Conservation (phyloP, 257 asterid species). For the Solanum rostratum region DNA sequence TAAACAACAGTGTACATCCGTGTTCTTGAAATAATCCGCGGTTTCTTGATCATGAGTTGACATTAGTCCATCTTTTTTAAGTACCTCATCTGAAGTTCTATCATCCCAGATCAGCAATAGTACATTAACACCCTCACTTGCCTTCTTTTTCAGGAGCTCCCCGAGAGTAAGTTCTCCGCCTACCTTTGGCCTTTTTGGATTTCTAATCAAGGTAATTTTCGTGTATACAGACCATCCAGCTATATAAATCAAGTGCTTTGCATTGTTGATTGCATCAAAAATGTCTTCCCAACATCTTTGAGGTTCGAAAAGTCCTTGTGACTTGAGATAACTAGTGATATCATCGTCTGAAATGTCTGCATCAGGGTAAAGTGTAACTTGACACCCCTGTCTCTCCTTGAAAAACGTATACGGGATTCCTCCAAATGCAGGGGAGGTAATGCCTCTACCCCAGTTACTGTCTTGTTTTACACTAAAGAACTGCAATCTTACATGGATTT, state of each 20-base stretch:
- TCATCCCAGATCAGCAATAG: slow-evolving; percentile 87
- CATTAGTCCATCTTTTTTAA: slow-evolving; percentile 68
- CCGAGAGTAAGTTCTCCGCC: slow-evolving; percentile 56
- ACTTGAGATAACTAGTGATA: slow-evolving; percentile 17
- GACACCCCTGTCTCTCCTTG: slow-evolving; percentile 57
- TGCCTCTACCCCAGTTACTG: slow-evolving; percentile 62
- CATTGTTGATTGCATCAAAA: slow-evolving; percentile 46
- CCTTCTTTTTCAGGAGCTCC: slow-evolving; percentile 58
- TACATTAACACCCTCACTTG: slow-evolving; percentile 67
- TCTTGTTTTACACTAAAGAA: slow-evolving; percentile 38
- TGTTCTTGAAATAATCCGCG: slow-evolving; percentile 30
- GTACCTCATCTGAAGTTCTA: slow-evolving; percentile 36
- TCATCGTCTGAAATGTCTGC: slow-evolving; percentile 49
- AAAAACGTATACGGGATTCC: slow-evolving; percentile 67
- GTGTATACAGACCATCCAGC: slow-evolving; percentile 82
- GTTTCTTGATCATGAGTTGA: slow-evolving; percentile 85
- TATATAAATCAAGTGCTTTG: slow-evolving; percentile 61
- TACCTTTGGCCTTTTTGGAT: slow-evolving; percentile 33
- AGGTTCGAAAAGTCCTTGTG: slow-evolving; percentile 25
- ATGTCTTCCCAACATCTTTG: slow-evolving; percentile 82
- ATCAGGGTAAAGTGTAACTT: slow-evolving; percentile 55
- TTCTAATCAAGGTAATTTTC: slow-evolving; percentile 46
- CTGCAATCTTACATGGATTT: slow-evolving; percentile 50
- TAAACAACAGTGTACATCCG: slow-evolving; percentile 56
- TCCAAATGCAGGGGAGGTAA: slow-evolving; percentile 21